Percentiles rank a stretch among this genome's conserved stretches.
Evolutionary conservation across 371 early-diverging fungal species (phyloP).

Genomic region (Mucor lusitanicus): DNA sequence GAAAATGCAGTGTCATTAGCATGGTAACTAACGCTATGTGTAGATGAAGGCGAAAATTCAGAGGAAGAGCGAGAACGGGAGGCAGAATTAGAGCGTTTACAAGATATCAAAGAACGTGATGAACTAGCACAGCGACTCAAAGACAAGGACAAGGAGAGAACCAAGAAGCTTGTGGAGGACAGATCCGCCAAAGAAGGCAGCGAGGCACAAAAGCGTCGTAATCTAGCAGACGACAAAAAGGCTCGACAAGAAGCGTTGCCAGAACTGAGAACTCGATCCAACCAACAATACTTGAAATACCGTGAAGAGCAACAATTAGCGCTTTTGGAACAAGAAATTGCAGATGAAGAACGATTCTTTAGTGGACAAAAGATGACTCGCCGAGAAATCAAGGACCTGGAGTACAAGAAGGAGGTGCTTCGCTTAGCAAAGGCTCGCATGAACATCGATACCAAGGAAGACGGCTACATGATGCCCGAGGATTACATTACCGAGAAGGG

Average conservation of each 20-base stretch:
- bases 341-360: constrained; percentile 90
- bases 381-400: constrained; percentile 74
- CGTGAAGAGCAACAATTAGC: constrained; percentile 85
- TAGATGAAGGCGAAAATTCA: constrained; percentile 23
- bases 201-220: constrained; percentile 71
- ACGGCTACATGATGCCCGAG: constrained; percentile 94
- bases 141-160: constrained; percentile 82
- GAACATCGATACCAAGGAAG: constrained; percentile 74
- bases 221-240: constrained; percentile 82
- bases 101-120: constrained; percentile 83
- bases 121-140: constrained; percentile 85
- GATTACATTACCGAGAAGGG: constrained; percentile 93
- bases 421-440: constrained; percentile 83
- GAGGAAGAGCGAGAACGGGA: constrained; percentile 49
- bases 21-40: not conserved
- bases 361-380: constrained; percentile 74
- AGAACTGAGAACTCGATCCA: constrained; percentile 78
- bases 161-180: constrained; percentile 82
- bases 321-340: constrained; percentile 74
- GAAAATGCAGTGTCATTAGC: not conserved
- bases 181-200: constrained; percentile 73
- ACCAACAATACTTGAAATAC: constrained; percentile 88
- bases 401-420: constrained; percentile 83
- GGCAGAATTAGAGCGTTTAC: constrained; percentile 54
- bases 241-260: constrained; percentile 66